Conservation (phyloP, 352 stramenopile species). For the Pythium chondricola region DNA sequence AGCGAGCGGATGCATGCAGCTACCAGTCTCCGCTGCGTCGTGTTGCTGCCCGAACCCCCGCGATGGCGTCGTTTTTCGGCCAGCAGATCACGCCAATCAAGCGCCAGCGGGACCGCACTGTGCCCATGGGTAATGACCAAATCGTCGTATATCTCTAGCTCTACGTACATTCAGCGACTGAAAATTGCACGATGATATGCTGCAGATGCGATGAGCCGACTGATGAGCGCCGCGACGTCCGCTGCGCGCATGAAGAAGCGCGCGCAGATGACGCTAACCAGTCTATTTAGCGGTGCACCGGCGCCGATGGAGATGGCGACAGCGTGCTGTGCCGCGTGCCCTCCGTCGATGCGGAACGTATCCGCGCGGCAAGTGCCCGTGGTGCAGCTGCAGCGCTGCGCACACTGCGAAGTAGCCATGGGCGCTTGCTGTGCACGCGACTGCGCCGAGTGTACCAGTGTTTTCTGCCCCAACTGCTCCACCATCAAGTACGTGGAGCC, state of each 20-base stretch:
- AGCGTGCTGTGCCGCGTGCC: constrained; percentile 37
- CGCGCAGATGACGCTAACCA: constrained; percentile 29
- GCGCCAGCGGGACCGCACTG: constrained; percentile 56
- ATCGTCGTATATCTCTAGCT: background rate
- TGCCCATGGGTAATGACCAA: constrained; percentile 47
- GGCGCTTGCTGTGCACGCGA: constrained; percentile 53
- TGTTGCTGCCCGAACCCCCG: background rate
- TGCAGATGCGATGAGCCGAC: constrained; percentile 62
- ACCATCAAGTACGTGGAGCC: constrained; percentile 59
- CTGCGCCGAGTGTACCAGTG: constrained; percentile 41
- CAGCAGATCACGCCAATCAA: constrained; percentile 34
- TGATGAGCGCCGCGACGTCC: constrained; percentile 71
- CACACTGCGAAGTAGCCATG: constrained; percentile 59
- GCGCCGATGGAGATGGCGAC: constrained; percentile 1
- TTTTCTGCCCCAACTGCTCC: constrained; percentile 77
- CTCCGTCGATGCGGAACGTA: too few species aligned
- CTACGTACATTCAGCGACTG: background rate
- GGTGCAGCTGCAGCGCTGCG: constrained; percentile 29
- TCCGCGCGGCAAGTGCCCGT: constrained; percentile 1
- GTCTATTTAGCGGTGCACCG: constrained; percentile 20
- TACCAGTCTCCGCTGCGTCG: constrained; percentile 19
- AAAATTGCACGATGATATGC: too few species aligned
- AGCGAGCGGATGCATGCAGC: constrained; percentile 11
- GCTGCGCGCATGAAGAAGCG: constrained; percentile 66
- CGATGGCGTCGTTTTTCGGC: background rate